Percentiles rank a stretch among this genome's conserved stretches.
Conservation (phyloP, 306 rosid species). For the Malus sieversii region DNA sequence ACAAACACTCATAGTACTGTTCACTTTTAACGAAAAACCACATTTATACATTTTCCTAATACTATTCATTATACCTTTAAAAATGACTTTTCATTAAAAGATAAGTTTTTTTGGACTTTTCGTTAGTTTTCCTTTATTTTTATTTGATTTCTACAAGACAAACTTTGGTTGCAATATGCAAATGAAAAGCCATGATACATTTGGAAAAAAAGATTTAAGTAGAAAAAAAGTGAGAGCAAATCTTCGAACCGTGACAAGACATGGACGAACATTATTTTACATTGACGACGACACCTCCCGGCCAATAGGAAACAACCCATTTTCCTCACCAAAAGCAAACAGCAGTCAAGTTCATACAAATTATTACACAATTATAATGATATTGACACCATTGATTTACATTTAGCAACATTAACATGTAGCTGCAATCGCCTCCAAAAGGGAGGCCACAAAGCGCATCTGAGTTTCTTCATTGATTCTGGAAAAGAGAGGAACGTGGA, state of each 20-base stretch:
- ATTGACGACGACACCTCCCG: not conserved
- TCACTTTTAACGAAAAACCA: no score
- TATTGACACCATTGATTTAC: constrained; percentile 23
- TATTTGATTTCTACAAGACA: not conserved
- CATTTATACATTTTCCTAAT: no score
- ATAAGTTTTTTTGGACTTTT: no score
- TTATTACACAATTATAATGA: constrained; percentile 25
- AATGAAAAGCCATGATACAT: not conserved
- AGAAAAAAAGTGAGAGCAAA: not conserved
- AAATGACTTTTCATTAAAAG: no score
- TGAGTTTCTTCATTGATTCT: constrained; percentile 70
- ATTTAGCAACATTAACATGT: constrained; percentile 34
- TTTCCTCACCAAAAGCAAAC: constrained; percentile 1
- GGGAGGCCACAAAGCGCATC: constrained; percentile 55
- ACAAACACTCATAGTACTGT: no score
- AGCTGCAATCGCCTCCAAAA: constrained; percentile 70
- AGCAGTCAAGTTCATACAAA: constrained; percentile 1
- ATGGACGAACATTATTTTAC: not conserved
- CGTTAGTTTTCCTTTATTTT: no score
- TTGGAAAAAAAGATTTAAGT: not conserved
- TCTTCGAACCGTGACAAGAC: not conserved
- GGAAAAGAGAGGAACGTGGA: constrained; percentile 73
- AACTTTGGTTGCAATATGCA: not conserved
- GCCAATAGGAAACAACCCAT: not conserved
- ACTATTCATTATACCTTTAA: no score